Base-by-base conservation (phyloP, 257 asterid genomes). In the Fraxinus americana region DNA sequence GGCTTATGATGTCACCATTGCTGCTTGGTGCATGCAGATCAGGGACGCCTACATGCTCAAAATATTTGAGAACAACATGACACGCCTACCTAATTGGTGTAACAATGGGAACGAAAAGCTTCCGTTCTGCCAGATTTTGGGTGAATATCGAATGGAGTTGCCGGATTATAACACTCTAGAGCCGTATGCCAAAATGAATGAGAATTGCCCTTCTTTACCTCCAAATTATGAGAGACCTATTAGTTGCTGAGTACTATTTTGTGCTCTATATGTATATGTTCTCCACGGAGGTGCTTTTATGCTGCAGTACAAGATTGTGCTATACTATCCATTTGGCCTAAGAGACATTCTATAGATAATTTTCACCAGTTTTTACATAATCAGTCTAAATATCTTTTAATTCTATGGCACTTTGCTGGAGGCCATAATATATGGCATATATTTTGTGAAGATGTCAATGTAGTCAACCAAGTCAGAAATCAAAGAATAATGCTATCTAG, bases 11-110 rank as follows among this genome's bases (percentile, higher is more conserved):
- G 80, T 72, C 29, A 73, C 48, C 14, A 65, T 70, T 63, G 7
- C 77, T 7, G 17, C 34, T 66, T 63, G 5, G 76, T 6, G 7
- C 34, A 77, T 43, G 30, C 94, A 96, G 99, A 96, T 96, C 83
- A 86, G 81, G 82, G 99, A 96, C 36, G 99, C 99, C 10, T 96
- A 96, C 85, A 90, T 91, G 99, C 96, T 96, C 43, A 92, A 90
- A 82, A 87, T 96, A 69, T 96, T 83, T 27, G 98, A 96, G 88
- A 83, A 77, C 66, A 96, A 93, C 52, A 77, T 29, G 79, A 92
- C 98, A 5, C 92, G 91, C 7, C 85, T 96, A 59, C 99, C 99
- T 50, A 82, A 71, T 72, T 96, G 99, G 99, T 96, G 99, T 81
- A 91, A 89, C 87, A 81, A 75, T 27, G 92, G 82, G 3, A 81